Evolutionary conservation across 768 basidiomycete species (phyloP), one percentile per base, ranked within the genome.

Genomic region (Termitomyces sp.): DNA sequence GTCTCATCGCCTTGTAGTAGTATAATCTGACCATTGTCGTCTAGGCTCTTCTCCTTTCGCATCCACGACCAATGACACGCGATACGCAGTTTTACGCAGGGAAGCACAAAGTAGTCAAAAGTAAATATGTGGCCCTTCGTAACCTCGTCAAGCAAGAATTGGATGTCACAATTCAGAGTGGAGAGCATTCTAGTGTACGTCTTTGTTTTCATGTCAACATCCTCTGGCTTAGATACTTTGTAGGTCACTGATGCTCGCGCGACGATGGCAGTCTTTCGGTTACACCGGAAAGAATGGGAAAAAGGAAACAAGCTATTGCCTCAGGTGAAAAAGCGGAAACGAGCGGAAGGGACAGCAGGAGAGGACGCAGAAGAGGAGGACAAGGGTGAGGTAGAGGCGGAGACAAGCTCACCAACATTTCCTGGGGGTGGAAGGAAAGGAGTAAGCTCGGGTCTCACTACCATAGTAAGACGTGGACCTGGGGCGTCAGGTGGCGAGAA

Each of bases 171-270:
- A 98, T 98, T 54, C 95, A 98, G 68, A 70, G 73, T 21, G 94
- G 93, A 9, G 92, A 97, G 64, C 96, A 98, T 68, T 90, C 82
- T 34, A 94, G 92, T 70, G 95, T 95, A 67, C 54, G 89, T 76
- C 9, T 10, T 53, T 39, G 25, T 35, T 48, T 41, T 35, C 21
- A 10, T 55, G 10, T 35, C 1, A 5, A 23, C 4, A 44, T 12
- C 11, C 45, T 19, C 25, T 19, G 5, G 25, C 37, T 55, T n/a
- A 55, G 37, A 19, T 10, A 25, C 50, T 44, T 52, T 42, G 23
- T 56, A 97, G 95, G 86, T 98, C 5, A 90, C 83, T 17, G 95
- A 98, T 67, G 94, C 95, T 0, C 81, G 95, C 51, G 96, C 95
- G 0, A 91, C 94, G 0, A 97, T 99, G 93, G 95, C 93, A 0